phyloP scores from a whole-genome alignment of 441 rosid genomes.

The Arabidopsis hybrid region DNA sequence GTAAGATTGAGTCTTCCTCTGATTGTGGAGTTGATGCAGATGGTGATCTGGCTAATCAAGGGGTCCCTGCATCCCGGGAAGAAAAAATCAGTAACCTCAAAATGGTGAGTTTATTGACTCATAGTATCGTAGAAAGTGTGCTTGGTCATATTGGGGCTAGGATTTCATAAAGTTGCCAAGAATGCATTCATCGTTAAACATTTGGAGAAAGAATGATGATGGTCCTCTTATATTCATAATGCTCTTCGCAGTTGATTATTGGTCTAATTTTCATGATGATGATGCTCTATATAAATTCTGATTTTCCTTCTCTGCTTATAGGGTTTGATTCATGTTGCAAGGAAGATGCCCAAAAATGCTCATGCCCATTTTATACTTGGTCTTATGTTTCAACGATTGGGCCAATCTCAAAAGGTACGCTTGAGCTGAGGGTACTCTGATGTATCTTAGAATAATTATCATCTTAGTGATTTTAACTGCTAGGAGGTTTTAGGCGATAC shows the following conservation, averaged over 20 bases:
- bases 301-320: slow-evolving; percentile 40
- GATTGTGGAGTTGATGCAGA: slow-evolving; percentile 82
- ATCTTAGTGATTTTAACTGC: slow-evolving; percentile 32
- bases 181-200: not conserved
- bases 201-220: too few relatives aligned
- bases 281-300: not conserved
- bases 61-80: slow-evolving; percentile 72
- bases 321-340: slow-evolving; percentile 94
- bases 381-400: slow-evolving; percentile 87
- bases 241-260: not conserved
- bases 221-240: too few relatives aligned
- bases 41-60: slow-evolving; percentile 73
- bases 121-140: not conserved
- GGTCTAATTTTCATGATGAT: slow-evolving; percentile 13
- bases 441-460: not conserved
- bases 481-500: slow-evolving; percentile 68
- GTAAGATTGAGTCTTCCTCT: slow-evolving; percentile 64
- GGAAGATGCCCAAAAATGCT: slow-evolving; percentile 97
- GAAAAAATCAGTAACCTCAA: slow-evolving; percentile 97
- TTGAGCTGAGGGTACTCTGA: slow-evolving; percentile 32
- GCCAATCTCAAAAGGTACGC: slow-evolving; percentile 87
- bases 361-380: slow-evolving; percentile 98
- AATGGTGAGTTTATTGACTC: slow-evolving; percentile 61
- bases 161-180: not conserved
- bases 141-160: not conserved